Percentiles rank a stretch among this genome's conserved stretches.
Conservation (phyloP, 208 protist species). For the Acanthamoeba quina region DNA sequence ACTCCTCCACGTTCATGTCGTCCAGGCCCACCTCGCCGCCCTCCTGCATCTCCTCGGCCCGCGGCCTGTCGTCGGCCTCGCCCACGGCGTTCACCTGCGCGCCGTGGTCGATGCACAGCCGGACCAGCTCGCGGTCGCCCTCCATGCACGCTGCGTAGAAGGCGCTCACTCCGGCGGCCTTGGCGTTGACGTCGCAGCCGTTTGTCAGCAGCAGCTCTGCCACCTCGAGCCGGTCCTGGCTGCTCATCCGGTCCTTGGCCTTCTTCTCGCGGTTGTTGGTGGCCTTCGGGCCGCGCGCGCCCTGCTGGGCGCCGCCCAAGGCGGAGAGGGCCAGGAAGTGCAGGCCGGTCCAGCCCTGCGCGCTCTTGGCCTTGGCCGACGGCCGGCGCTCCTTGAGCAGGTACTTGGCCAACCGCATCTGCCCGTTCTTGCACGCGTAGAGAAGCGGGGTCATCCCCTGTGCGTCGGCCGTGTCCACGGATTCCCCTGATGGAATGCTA, state of each 20-base stretch:
- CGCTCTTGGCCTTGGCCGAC: background rate
- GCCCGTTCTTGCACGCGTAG: slow-evolving; percentile 42
- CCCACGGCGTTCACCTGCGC: background rate
- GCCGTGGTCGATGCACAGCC: slow-evolving; percentile 2
- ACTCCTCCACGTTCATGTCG: slow-evolving; percentile 43
- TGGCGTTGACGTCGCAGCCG: slow-evolving; percentile 47
- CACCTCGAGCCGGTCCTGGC: slow-evolving; percentile 36
- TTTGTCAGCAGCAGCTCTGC: slow-evolving; percentile 1
- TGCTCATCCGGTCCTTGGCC: background rate
- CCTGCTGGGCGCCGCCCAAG: background rate
- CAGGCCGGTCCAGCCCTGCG: background rate
- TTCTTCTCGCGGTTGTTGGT: slow-evolving; percentile 6
- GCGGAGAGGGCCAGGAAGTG: slow-evolving; percentile 1
- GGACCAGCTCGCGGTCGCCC: slow-evolving; percentile 14
- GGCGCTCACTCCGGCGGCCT: slow-evolving; percentile 9
- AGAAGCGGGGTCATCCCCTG: slow-evolving; percentile 10
- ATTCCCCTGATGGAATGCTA: background rate
- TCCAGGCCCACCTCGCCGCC: background rate
- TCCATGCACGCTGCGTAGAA: slow-evolving; percentile 28
- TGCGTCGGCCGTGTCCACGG: background rate
- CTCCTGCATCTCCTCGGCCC: background rate
- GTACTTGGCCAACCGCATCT: slow-evolving; percentile 35
- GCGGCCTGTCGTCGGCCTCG: background rate
- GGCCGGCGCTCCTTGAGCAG: background rate
- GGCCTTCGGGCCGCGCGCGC: background rate